A percentile compares a stretch with the other conserved stretches of the same genome.
phyloP scores from a whole-genome alignment of 2,329 filamentous ascomycete species.

The Penicillium sp. region DNA sequence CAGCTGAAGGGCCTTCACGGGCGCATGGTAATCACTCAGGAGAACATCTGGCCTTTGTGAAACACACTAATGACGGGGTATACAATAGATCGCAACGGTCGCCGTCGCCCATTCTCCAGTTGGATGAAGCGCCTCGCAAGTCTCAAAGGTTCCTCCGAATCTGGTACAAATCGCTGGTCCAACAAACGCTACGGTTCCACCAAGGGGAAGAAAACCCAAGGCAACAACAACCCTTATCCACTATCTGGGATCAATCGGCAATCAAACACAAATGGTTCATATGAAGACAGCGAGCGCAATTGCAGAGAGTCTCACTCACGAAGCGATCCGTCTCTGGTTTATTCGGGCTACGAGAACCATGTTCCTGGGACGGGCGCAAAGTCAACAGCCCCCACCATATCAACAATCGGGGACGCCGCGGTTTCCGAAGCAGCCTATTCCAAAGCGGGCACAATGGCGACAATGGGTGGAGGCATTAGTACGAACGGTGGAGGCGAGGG shows the following conservation, averaged over 20 bases:
- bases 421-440: slow-evolving; percentile 75
- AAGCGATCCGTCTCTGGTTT: slow-evolving; percentile 61
- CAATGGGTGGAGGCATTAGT: slow-evolving; percentile 63
- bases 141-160: slow-evolving; percentile 72
- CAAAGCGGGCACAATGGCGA: slow-evolving; percentile 73
- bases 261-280: slow-evolving; percentile 50
- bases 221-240: slow-evolving; percentile 84
- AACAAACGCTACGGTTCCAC: slow-evolving; percentile 36
- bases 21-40: slow-evolving; percentile 44
- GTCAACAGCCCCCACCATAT: slow-evolving; percentile 75
- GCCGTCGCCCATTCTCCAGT: slow-evolving; percentile 82
- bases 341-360: slow-evolving; percentile 61
- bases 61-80: slow-evolving; percentile 10
- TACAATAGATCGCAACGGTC: slow-evolving; percentile 66
- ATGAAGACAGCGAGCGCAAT: slow-evolving; percentile 50
- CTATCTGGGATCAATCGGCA: slow-evolving; percentile 63
- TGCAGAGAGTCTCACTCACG: slow-evolving; percentile 57
- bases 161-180: slow-evolving; percentile 37
- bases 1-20: slow-evolving; percentile 38
- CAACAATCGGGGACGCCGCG: slow-evolving; percentile 77
- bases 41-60: slow-evolving; percentile 3
- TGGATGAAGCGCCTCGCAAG: slow-evolving; percentile 94
- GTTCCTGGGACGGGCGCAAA: slow-evolving; percentile 64
- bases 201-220: slow-evolving; percentile 59
- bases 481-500: slow-evolving; percentile 65